phyloP scores from a whole-genome alignment of 2,329 filamentous ascomycete genomes.

The Capronia epimyces region DNA sequence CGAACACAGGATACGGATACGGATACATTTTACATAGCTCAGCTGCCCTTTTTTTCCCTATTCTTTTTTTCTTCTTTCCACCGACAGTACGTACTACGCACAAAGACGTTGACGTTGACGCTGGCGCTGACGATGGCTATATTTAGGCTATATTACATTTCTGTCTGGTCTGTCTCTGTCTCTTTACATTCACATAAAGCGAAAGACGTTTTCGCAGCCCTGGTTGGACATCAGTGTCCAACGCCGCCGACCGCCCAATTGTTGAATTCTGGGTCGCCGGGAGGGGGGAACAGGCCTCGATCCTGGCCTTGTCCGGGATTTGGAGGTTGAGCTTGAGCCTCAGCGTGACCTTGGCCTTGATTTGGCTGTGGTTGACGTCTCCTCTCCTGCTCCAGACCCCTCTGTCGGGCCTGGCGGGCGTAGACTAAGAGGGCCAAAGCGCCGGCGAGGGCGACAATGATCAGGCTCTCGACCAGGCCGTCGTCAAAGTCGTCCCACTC shows the following conservation, averaged over 20 bases:
- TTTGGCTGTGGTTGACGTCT: conserved; percentile 9
- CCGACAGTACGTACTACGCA: too few relatives aligned
- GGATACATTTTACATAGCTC: too few relatives aligned
- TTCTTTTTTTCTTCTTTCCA: too few relatives aligned
- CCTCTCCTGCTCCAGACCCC: conserved; percentile 43
- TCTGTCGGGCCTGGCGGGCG: conserved; percentile 67
- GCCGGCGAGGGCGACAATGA: conserved; percentile 73
- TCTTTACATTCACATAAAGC: too few relatives aligned
- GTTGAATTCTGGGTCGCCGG: conserved; percentile 61
- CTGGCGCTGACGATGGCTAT: too few relatives aligned
- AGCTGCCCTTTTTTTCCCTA: too few relatives aligned
- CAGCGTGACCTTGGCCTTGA: conserved; percentile 17
- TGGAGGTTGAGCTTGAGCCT: conserved; percentile 35
- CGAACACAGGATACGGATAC: too few relatives aligned
- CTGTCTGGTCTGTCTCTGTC: too few relatives aligned
- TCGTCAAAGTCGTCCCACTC: conserved; percentile 65
- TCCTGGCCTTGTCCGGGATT: conserved; percentile 25
- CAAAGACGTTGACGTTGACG: too few relatives aligned
- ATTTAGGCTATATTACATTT: too few relatives aligned
- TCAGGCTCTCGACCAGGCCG: conserved; percentile 73
- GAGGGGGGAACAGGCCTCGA: conserved; percentile 54
- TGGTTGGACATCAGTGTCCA: conserved; percentile 46
- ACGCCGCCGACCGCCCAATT: conserved; percentile 65
- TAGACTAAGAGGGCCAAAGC: conserved; percentile 73
- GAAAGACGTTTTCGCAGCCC: too few relatives aligned